phyloP scores from a whole-genome alignment of 2,329 filamentous ascomycete genomes.

The Penicillium nordicum region DNA sequence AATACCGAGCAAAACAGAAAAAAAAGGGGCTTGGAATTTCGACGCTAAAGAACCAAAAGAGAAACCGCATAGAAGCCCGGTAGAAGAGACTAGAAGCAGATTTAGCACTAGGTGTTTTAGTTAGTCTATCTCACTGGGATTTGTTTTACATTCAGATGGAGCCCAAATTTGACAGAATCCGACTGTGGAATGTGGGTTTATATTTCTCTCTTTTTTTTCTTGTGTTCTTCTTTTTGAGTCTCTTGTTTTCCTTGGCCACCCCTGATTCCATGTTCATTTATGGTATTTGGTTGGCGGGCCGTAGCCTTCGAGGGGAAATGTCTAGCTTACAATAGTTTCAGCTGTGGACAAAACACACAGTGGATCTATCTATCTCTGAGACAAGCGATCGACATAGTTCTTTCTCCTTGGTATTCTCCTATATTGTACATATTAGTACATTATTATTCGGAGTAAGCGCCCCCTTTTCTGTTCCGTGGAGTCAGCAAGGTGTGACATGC shows the following conservation, averaged over 20 bases:
- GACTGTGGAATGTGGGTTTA: background rate
- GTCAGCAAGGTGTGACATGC: background rate
- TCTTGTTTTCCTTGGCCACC: background rate
- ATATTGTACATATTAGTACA: background rate
- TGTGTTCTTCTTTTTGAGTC: background rate
- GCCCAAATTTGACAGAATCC: background rate
- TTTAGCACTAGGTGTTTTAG: background rate
- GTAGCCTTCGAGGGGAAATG: background rate
- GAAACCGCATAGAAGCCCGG: constrained; percentile 2
- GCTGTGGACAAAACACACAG: constrained; percentile 5
- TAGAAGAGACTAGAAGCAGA: constrained; percentile 7
- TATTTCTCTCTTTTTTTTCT: background rate
- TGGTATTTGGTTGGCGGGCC: background rate
- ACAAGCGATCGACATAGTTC: constrained; percentile 7
- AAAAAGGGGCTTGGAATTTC: constrained; percentile 10
- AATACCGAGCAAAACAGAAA: constrained; percentile 1
- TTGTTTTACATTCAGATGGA: constrained; percentile 9
- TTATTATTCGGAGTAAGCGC: background rate
- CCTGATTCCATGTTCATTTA: background rate
- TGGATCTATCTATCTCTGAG: constrained; percentile 4
- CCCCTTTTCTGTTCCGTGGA: background rate
- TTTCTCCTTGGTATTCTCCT: background rate
- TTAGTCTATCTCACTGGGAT: background rate
- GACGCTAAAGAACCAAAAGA: background rate
- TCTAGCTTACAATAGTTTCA: constrained; percentile 10